Evolutionary conservation across 1,139 yeast genomes (phyloP).

Genomic region (Candida sp.): DNA sequence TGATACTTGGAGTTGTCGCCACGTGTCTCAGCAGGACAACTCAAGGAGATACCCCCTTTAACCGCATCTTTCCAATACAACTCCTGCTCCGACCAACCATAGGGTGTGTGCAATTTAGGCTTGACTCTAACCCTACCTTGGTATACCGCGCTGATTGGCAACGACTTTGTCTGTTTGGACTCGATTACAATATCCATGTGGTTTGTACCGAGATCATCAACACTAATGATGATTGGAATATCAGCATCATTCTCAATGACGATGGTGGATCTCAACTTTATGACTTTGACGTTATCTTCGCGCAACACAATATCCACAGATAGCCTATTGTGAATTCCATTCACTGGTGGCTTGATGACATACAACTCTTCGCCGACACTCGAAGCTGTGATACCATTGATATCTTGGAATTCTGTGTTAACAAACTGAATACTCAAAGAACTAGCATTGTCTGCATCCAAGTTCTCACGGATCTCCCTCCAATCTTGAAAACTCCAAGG

Average conservation of each 20-base stretch:
- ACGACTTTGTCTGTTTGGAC: conserved; percentile 60
- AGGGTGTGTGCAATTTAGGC: conserved; percentile 60
- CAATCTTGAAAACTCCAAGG: conserved; percentile 98
- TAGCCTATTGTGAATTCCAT: conserved; percentile 73
- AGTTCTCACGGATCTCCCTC: conserved; percentile 81
- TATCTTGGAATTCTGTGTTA: conserved; percentile 56
- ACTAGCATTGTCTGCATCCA: conserved; percentile 69
- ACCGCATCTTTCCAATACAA: conserved; percentile 71
- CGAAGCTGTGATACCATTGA: conserved; percentile 66
- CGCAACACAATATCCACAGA: conserved; percentile 73
- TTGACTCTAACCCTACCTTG: conserved; percentile 58
- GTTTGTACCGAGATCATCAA: conserved; percentile 22
- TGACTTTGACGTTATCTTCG: conserved; percentile 77
- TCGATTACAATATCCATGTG: conserved; percentile 39
- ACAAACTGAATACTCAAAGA: conserved; percentile 63
- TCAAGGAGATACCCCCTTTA: conserved; percentile 56
- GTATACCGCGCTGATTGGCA: conserved; percentile 78
- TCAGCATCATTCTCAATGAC: conserved; percentile 74
- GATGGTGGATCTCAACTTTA: conserved; percentile 77
- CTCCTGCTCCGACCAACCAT: conserved; percentile 67
- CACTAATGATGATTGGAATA: conserved; percentile 52
- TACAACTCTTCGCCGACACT: conserved; percentile 86
- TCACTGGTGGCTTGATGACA: conserved; percentile 63
- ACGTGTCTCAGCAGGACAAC: conserved; percentile 53
- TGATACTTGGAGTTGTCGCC: conserved; percentile 54